phyloP scores from a whole-genome alignment of 805 yeast genomes.

The Suhomyces pyralidae region DNA sequence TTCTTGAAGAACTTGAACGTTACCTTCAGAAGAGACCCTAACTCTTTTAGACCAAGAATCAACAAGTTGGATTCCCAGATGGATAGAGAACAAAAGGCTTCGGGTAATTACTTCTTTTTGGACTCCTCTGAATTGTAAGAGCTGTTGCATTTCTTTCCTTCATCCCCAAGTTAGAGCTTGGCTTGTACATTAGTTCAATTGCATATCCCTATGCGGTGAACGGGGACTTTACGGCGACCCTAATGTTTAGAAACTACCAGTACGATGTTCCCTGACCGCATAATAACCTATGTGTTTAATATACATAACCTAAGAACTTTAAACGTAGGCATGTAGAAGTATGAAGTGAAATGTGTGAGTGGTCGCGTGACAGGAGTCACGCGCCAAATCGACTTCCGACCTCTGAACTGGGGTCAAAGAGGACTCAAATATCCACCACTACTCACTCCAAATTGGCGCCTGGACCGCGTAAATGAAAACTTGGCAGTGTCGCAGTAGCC shows the following conservation, averaged over 20 bases:
- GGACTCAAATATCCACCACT: neutral
- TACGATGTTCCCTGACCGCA: constrained; percentile 11
- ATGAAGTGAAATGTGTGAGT: too few relatives aligned
- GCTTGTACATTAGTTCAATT: constrained; percentile 10
- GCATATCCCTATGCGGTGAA: constrained; percentile 7
- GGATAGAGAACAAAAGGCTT: constrained; percentile 94
- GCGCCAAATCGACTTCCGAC: neutral
- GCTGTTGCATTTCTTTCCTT: neutral
- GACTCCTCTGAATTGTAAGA: constrained; percentile 50
- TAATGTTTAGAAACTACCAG: constrained; percentile 2
- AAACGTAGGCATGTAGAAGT: too few relatives aligned
- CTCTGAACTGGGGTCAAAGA: neutral
- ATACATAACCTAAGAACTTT: neutral
- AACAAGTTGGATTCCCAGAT: constrained; percentile 96
- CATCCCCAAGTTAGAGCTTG: neutral
- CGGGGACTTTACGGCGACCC: neutral
- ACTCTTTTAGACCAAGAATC: constrained; percentile 96
- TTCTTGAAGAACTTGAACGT: constrained; percentile 96
- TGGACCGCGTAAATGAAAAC: too few relatives aligned
- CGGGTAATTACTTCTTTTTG: constrained; percentile 95
- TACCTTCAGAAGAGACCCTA: constrained; percentile 99
- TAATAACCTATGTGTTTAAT: neutral
- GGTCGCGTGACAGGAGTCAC: too few relatives aligned
- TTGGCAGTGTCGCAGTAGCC: neutral
- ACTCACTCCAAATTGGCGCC: too few relatives aligned